Evolutionary conservation across 305 asterid genomes (phyloP), one percentile per base, ranked within the genome.

Genomic region (Fraxinus ornus): DNA sequence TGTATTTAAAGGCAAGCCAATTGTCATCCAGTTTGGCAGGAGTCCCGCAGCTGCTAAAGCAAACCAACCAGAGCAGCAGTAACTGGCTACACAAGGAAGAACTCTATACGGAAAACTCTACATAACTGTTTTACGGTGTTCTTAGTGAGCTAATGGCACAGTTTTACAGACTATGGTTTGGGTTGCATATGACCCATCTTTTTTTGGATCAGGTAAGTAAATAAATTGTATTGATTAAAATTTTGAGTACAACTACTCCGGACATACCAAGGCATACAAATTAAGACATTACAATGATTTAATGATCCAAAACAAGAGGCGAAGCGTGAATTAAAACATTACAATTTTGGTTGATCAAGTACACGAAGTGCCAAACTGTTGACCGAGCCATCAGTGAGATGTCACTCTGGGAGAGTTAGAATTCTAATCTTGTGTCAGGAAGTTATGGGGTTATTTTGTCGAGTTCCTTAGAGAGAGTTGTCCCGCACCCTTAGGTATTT

Each of bases 11-110:
- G 97, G 97, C 76, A 94, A 95, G 90, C 95, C 99, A 33, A 79
- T 95, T n/a, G 95, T 95, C 84, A 90, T 95, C 86, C 99, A 94
- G 86, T 95, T 95, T 85, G 97, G 98, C 47, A 87, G 97, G 80
- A 91, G 91, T 68, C 88, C 91, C 76, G 85, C 91, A 47, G 86
- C 90, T 83, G 86, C 90, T 73, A 89, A 91, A 88, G 47, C 83
- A 77, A 87, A 83, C 82, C 88, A 85, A 82, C 33, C 41, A 82
- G 68, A 57, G 68, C 28, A 57, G 68, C 13, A 19, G 68, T 57
- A 57, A 57, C 12, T 57, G 28, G 28, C 4, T 57, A 2, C 28
- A 57, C 68, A 2, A 57, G 68, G 68, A 7, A 7, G 66, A 55
- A 55, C 66, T n/a, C 66, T 5, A 19, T 7, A 19, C 26, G 1